A percentile compares a stretch with the other conserved stretches of the same genome.
Conservation (phyloP, 2,329 filamentous ascomycete species). For the Colletotrichum agaves region DNA sequence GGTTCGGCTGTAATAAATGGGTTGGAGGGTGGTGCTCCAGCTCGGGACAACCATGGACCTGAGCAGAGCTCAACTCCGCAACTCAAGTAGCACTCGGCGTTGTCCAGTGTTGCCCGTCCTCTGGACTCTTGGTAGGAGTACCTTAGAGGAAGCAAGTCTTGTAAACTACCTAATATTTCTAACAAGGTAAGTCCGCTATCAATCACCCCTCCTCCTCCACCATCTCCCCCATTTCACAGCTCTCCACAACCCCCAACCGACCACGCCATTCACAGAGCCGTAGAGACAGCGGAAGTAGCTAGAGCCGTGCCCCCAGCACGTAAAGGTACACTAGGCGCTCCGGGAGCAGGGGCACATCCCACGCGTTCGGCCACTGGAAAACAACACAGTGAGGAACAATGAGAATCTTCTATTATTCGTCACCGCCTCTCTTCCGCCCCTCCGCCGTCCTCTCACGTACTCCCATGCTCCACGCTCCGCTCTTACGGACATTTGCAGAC, state of each 20-base stretch:
- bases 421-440: not conserved
- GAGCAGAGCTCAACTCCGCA: not conserved
- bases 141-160: not conserved
- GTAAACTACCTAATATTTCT: not conserved
- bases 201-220: not conserved
- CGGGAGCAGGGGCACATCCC: slow-evolving; percentile 4
- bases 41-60: not conserved
- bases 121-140: not conserved
- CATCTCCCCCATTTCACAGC: slow-evolving; percentile 17
- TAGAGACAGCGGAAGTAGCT: not conserved
- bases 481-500: not conserved
- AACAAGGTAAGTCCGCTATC: slow-evolving; percentile 14
- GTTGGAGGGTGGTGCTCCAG: not conserved
- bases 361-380: slow-evolving; percentile 22
- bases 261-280: not conserved
- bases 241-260: not conserved
- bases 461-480: slow-evolving; percentile 5
- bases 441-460: not conserved
- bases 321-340: not conserved
- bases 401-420: not conserved
- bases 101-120: not conserved
- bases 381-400: not conserved
- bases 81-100: not conserved
- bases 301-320: slow-evolving; percentile 5
- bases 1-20: not conserved